Evolutionary conservation across 352 stramenopile species (phyloP).

Genomic region (Pythium plurisporium): DNA sequence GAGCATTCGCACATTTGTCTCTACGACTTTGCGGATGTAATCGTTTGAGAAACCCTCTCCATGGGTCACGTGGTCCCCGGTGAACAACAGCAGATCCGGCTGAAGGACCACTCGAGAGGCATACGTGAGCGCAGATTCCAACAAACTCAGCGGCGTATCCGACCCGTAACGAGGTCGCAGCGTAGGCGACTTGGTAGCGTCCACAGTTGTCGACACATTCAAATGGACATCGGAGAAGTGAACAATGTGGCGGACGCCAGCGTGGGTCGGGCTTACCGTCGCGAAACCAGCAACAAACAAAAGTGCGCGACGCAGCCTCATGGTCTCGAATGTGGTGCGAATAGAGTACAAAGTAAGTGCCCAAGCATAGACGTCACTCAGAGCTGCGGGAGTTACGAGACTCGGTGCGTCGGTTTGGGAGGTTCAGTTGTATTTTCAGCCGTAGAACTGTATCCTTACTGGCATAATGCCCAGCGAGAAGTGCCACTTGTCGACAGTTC

Average conservation of each 20-base stretch:
- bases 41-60: slow-evolving; percentile 44
- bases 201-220: slow-evolving; percentile 54
- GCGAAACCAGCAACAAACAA: not conserved
- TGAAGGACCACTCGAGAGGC: slow-evolving; percentile 47
- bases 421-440: not conserved
- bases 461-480: no score
- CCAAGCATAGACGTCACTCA: no score
- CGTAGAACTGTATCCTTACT: no score
- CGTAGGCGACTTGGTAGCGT: slow-evolving; percentile 28
- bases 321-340: not conserved
- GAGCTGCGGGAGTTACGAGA: no score
- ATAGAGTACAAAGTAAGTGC: not conserved
- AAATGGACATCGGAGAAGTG: slow-evolving; percentile 87
- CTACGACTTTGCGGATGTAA: slow-evolving; percentile 55
- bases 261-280: not conserved
- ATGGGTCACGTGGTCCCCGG: slow-evolving; percentile 73
- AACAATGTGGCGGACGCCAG: slow-evolving; percentile 34
- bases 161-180: slow-evolving; percentile 45
- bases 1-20: slow-evolving; percentile 60
- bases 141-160: slow-evolving; percentile 49
- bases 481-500: no score
- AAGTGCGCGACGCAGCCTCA: not conserved
- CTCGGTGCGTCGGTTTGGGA: no score
- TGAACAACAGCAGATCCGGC: slow-evolving; percentile 78
- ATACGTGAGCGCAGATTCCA: slow-evolving; percentile 66